These are phyloP conservation scores for Croton setiger DNA, from an alignment of 441 rosid genomes.

Conservation along the genomic window DNA sequence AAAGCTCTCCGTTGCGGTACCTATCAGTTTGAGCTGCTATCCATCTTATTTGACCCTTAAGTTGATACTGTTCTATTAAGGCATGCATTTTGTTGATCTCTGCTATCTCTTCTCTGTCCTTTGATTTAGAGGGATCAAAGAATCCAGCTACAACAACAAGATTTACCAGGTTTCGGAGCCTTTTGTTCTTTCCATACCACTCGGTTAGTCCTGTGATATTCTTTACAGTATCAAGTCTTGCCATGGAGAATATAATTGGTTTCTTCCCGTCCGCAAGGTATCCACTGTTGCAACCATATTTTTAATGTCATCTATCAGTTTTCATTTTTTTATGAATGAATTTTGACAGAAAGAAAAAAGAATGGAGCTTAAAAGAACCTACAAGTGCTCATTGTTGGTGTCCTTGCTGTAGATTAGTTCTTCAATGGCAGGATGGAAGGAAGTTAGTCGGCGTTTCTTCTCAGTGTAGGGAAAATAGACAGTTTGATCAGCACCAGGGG, in stretches of 20 bases:
- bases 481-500: conserved; percentile 94
- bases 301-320: no score
- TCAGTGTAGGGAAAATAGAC: conserved; percentile 78
- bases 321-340: neutral
- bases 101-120: conserved; percentile 80
- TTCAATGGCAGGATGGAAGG: conserved; percentile 67
- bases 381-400: conserved; percentile 76
- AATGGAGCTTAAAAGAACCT: conserved; percentile 19
- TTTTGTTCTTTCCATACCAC: conserved; percentile 82
- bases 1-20: conserved; percentile 82
- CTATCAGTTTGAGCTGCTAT: conserved; percentile 87
- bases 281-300: conserved; percentile 47
- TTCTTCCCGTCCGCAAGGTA: conserved; percentile 66
- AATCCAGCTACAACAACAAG: conserved; percentile 89
- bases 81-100: conserved; percentile 87
- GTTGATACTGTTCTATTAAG: conserved; percentile 67
- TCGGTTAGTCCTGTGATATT: conserved; percentile 84
- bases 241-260: conserved; percentile 94
- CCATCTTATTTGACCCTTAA: conserved; percentile 87
- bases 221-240: conserved; percentile 84
- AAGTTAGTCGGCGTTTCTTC: conserved; percentile 39
- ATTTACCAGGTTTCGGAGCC: conserved; percentile 67
- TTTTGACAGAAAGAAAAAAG: no score
- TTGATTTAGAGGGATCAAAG: conserved; percentile 69
- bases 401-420: conserved; percentile 61